phyloP scores from a whole-genome alignment of 2,329 filamentous ascomycete genomes.

The Verticillium nonalfalfae region DNA sequence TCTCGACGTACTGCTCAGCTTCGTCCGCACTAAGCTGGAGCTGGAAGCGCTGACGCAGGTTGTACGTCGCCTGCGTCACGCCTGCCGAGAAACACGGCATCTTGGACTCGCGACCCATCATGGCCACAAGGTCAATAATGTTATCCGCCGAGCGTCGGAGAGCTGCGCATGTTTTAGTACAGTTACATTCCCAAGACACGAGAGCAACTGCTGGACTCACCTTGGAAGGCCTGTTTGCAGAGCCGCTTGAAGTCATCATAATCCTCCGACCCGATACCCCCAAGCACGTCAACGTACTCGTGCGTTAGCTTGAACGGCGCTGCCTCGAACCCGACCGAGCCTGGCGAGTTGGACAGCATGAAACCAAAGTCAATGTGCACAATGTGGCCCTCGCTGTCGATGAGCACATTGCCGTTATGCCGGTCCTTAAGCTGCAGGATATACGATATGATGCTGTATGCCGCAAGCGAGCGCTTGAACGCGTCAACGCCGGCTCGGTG shows the following conservation, averaged over 20 bases:
- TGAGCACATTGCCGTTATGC: slow-evolving; percentile 80
- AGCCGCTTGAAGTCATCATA: slow-evolving; percentile 72
- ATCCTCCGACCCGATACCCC: slow-evolving; percentile 62
- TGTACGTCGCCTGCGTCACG: slow-evolving; percentile 62
- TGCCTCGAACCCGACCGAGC: slow-evolving; percentile 78
- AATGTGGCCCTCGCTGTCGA: slow-evolving; percentile 80
- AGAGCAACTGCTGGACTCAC: slow-evolving; percentile 30
- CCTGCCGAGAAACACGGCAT: slow-evolving; percentile 81
- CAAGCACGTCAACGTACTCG: slow-evolving; percentile 79
- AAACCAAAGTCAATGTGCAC: slow-evolving; percentile 89
- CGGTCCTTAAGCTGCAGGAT: slow-evolving; percentile 79
- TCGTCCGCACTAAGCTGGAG: slow-evolving; percentile 77
- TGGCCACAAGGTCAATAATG: slow-evolving; percentile 73
- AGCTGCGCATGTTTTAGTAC: slow-evolving; percentile 36
- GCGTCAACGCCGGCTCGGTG: slow-evolving; percentile 69
- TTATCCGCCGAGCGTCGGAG: slow-evolving; percentile 72
- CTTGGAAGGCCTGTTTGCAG: slow-evolving; percentile 80
- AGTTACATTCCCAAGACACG: neutral
- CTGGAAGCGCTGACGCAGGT: slow-evolving; percentile 70
- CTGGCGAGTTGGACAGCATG: slow-evolving; percentile 82
- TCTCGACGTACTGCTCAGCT: slow-evolving; percentile 75
- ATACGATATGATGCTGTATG: slow-evolving; percentile 81
- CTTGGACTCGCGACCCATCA: slow-evolving; percentile 78
- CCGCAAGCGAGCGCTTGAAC: slow-evolving; percentile 75
- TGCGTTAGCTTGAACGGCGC: slow-evolving; percentile 82